Evolutionary conservation across 2,329 filamentous ascomycete species (phyloP).

Genomic region (Pestalotiopsis sp.): DNA sequence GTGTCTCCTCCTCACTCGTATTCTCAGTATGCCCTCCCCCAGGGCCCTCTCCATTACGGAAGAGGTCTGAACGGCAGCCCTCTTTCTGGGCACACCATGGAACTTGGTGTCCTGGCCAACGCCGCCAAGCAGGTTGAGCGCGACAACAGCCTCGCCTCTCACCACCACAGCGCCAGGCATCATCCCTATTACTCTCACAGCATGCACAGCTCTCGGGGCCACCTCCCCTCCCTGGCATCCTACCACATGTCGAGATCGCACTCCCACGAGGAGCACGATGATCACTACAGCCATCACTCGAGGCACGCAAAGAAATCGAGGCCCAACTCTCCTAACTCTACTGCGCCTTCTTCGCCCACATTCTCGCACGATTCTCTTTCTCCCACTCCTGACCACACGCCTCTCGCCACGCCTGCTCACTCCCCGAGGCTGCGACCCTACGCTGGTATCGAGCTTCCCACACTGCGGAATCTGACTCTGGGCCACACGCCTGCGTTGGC

Average conservation of each 20-base stretch:
- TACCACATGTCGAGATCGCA: slow-evolving; percentile 94
- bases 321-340: slow-evolving; percentile 93
- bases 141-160: slow-evolving; percentile 47
- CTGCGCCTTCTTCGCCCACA: slow-evolving; percentile 91
- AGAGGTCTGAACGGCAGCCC: slow-evolving; percentile 43
- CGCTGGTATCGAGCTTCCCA: slow-evolving; percentile 80
- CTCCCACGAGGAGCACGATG: slow-evolving; percentile 79
- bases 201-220: slow-evolving; percentile 55
- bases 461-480: slow-evolving; percentile 69
- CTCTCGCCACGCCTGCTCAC: slow-evolving; percentile 93
- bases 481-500: slow-evolving; percentile 59
- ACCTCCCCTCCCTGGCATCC: slow-evolving; percentile 76
- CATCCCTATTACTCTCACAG: slow-evolving; percentile 57
- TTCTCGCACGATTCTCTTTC: slow-evolving; percentile 96
- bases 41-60: slow-evolving; percentile 49
- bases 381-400: slow-evolving; percentile 96
- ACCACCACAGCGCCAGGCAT: slow-evolving; percentile 49
- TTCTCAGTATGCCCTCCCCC: slow-evolving; percentile 64
- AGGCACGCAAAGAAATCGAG: slow-evolving; percentile 83
- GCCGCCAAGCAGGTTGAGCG: slow-evolving; percentile 65
- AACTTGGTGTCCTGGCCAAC: slow-evolving; percentile 63
- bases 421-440: slow-evolving; percentile 87
- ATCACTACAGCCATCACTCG: slow-evolving; percentile 71
- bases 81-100: slow-evolving; percentile 41
- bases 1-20: slow-evolving; percentile 93